These are phyloP conservation scores for Sclerotinia spermophila DNA, from an alignment of 2,329 filamentous ascomycete species.

Conservation along the genomic window DNA sequence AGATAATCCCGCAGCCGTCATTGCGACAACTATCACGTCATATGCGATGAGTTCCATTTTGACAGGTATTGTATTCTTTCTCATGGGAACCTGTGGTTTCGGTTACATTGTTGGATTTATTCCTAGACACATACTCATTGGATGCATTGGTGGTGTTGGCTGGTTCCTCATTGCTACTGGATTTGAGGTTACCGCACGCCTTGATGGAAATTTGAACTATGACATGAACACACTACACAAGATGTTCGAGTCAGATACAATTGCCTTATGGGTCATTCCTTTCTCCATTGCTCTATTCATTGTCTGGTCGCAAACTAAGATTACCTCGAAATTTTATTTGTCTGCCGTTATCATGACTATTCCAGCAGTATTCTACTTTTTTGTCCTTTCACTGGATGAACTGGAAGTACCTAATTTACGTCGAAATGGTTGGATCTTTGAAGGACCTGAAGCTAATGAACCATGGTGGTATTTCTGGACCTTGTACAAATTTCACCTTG, in stretches of 20 bases:
- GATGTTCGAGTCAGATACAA: conserved; percentile 68
- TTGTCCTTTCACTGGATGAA: conserved; percentile 65
- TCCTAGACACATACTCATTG: conserved; percentile 90
- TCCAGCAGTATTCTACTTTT: conserved; percentile 72
- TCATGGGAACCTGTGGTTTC: conserved; percentile 81
- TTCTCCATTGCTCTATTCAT: conserved; percentile 71
- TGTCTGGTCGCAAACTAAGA: conserved; percentile 70
- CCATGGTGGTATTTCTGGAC: conserved; percentile 99
- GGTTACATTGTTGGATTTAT: conserved; percentile 97
- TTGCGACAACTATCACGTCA: conserved; percentile 89
- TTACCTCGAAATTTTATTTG: conserved; percentile 79
- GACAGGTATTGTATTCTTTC: conserved; percentile 86
- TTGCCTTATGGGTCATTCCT: conserved; percentile 80
- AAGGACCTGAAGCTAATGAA: conserved; percentile 76
- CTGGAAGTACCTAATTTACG: conserved; percentile 67
- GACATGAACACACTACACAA: conserved; percentile 71
- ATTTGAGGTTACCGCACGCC: conserved; percentile 84
- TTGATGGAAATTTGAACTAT: conserved; percentile 83
- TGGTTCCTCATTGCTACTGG: conserved; percentile 92
- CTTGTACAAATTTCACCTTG: conserved; percentile 78
- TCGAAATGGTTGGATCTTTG: conserved; percentile 82
- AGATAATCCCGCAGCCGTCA: conserved; percentile 77
- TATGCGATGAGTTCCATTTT: conserved; percentile 88
- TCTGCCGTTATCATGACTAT: conserved; percentile 82
- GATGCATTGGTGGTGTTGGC: conserved; percentile 94